Evolutionary conservation across 2,329 filamentous ascomycete genomes (phyloP).

Genomic region (Claviceps pusilla): DNA sequence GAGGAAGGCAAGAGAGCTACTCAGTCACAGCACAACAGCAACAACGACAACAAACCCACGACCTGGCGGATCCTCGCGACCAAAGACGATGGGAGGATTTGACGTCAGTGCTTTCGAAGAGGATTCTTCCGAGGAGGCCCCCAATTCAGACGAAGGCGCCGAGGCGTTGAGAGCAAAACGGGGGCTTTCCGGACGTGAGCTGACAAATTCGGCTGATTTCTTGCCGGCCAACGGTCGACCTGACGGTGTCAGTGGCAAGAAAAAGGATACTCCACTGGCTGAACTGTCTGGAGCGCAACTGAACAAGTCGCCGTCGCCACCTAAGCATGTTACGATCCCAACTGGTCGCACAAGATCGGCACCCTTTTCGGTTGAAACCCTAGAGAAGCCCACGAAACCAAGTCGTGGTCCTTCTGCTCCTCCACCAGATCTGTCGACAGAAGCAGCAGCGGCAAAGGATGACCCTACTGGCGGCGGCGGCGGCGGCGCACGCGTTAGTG

Average conservation of each 20-base stretch:
- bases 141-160: neutral
- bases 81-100: slow-evolving; percentile 15
- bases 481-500: neutral
- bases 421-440: neutral
- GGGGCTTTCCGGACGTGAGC: slow-evolving; percentile 9
- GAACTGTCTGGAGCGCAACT: slow-evolving; percentile 26
- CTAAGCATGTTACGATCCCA: slow-evolving; percentile 11
- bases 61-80: slow-evolving; percentile 7
- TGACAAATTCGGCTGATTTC: slow-evolving; percentile 22
- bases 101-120: slow-evolving; percentile 26
- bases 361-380: slow-evolving; percentile 11
- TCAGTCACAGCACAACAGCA: neutral
- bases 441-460: neutral
- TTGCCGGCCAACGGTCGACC: slow-evolving; percentile 27
- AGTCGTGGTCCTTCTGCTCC: slow-evolving; percentile 6
- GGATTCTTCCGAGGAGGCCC: slow-evolving; percentile 12
- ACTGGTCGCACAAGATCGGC: slow-evolving; percentile 24
- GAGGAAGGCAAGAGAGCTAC: slow-evolving; percentile 5
- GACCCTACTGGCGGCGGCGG: neutral
- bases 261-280: slow-evolving; percentile 22
- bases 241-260: slow-evolving; percentile 12
- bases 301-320: slow-evolving; percentile 25
- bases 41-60: neutral
- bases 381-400: slow-evolving; percentile 3
- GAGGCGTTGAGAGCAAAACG: neutral